A percentile compares a stretch with the other conserved stretches of the same genome.
Evolutionary conservation across 1,284 basidiomycete species (phyloP).

Genomic region (Tetrapyrgos nigripes): DNA sequence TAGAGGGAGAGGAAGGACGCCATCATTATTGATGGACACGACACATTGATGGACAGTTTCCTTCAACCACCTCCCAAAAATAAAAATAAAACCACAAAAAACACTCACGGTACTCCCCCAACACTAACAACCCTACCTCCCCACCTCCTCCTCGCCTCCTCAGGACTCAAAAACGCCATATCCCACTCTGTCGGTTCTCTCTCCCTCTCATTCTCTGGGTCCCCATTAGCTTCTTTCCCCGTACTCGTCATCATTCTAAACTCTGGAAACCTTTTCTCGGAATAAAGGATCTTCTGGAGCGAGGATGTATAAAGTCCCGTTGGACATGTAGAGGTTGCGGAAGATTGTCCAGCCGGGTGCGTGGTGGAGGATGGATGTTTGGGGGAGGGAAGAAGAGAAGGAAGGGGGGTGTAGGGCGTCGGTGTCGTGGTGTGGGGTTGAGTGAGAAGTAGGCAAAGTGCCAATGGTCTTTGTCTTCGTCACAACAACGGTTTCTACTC

Average conservation of each 20-base stretch:
- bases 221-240: constrained; percentile 53
- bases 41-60: not conserved
- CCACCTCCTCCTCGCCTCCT: constrained; percentile 70
- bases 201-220: constrained; percentile 65
- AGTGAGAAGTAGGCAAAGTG: constrained; percentile 2
- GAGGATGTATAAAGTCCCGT: constrained; percentile 74
- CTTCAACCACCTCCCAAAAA: not conserved
- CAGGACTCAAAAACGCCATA: constrained; percentile 64
- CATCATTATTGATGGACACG: not conserved
- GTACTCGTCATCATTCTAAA: constrained; percentile 74
- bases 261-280: constrained; percentile 58
- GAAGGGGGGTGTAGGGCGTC: constrained; percentile 7
- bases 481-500: constrained; percentile 17
- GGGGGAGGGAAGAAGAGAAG: constrained; percentile 40
- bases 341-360: constrained; percentile 85
- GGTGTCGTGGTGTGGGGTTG: constrained; percentile 1
- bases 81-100: not conserved
- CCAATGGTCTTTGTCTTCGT: constrained; percentile 9
- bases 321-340: constrained; percentile 79
- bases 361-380: constrained; percentile 63
- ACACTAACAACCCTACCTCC: constrained; percentile 54
- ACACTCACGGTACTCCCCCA: constrained; percentile 70
- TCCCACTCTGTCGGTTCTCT: constrained; percentile 70
- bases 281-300: constrained; percentile 40
- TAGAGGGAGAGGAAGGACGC: not conserved